Conservation (phyloP, 2,329 filamentous ascomycete species). For the Laburnicola sp. region DNA sequence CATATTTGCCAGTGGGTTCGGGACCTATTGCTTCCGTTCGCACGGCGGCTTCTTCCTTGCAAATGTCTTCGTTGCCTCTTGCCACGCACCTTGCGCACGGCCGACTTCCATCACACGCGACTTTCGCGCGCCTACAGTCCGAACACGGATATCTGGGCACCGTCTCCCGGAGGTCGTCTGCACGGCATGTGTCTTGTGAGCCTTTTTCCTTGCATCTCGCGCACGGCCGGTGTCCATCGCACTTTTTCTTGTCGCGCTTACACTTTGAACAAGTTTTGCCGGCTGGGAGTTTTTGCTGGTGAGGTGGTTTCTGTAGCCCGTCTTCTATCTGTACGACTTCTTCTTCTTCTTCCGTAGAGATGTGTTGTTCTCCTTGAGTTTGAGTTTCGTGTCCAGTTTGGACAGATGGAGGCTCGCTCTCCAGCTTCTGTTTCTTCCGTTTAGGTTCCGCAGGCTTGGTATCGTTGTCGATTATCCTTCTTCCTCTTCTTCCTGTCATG, state of each 20-base stretch:
- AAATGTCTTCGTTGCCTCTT: neutral
- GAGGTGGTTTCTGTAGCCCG: neutral
- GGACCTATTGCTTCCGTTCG: no score
- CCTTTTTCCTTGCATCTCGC: neutral
- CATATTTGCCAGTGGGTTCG: no score
- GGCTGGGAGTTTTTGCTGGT: neutral
- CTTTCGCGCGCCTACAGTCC: conserved; percentile 1
- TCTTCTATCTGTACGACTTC: neutral
- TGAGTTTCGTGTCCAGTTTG: neutral
- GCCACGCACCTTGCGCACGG: conserved; percentile 1
- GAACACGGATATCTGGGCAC: neutral
- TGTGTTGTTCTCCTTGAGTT: neutral
- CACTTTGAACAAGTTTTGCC: neutral
- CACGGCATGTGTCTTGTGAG: neutral
- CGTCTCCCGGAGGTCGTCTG: neutral
- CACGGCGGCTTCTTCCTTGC: neutral
- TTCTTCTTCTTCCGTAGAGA: neutral
- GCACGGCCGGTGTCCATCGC: conserved; percentile 3
- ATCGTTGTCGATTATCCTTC: conserved; percentile 13
- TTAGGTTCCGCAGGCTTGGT: conserved; percentile 2
- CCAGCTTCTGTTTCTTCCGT: conserved; percentile 21
- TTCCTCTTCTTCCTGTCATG: conserved; percentile 28
- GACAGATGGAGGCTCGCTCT: conserved; percentile 2
- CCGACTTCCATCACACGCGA: neutral
- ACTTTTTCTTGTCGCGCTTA: neutral